Base-by-base conservation (phyloP, 495 filamentous ascomycete genomes). In the Penicillium coffeae region DNA sequence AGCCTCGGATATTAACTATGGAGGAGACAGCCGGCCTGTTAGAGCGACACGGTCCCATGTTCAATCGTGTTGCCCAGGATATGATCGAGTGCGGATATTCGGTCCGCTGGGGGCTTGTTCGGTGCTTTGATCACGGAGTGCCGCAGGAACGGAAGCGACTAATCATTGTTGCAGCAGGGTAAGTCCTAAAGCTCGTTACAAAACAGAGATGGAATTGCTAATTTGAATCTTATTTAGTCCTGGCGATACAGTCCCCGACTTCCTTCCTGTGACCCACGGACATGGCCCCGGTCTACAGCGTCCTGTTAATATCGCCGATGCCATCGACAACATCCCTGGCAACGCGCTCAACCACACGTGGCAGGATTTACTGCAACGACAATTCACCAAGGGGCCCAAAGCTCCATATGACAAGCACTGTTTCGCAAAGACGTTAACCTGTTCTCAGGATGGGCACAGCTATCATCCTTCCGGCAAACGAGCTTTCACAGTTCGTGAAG, bases 121-220 rank as follows among this genome's bases (percentile, higher is more conserved):
- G 80, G 54, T 65, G 75, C 69, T 49, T 74, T 38, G 59, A 82
- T 10, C 83, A 87, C 61, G 86, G 86, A 0, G 66, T 87, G 0
- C 74, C 81, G 0, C 81, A 87, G 54, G 63, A 57, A 2, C 71
- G 87, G 16, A 73, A 69, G 38, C 73, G 93, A 3, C 58, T 96
- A 2, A 70, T 96, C 18, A 79, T 95, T 18, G 80, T 96, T 35
- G 91, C 87, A 0, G 78, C 90, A 8, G 86, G 83, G 86, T 88
- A 71, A 63, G 76, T n/a, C 14, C 22, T 38, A 14, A 13, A n/a
- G 16, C 15, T 5, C 25, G 25, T 13, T 21, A 20, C 20, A 33
- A 8, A 20, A 12, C 42, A 44, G 16, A 20, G n/a, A 30, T 25
- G 8, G 22, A n/a, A 35, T 21, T 47, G 30, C 46, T 56, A 63